Evolutionary conservation across 306 rosid genomes (phyloP).

Genomic region (Sechiopsis laciniata): DNA sequence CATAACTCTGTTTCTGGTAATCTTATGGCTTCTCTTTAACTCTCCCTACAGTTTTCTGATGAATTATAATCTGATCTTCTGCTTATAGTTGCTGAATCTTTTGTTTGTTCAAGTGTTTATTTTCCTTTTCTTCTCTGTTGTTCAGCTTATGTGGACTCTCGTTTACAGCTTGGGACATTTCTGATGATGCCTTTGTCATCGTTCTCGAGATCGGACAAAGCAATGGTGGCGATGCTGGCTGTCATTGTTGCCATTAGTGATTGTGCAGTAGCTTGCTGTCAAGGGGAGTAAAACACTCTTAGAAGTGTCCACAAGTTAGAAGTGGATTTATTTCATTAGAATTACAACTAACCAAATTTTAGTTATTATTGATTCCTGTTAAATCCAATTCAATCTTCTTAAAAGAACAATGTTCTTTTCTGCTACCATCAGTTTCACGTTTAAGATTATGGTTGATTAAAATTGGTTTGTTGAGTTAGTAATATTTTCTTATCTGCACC

Average conservation of each 20-base stretch:
- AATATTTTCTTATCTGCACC: background rate
- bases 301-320: background rate
- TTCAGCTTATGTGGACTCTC: slow-evolving; percentile 88
- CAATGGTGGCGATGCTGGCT: background rate
- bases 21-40: slow-evolving; percentile 4
- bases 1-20: slow-evolving; percentile 85
- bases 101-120: background rate
- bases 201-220: background rate
- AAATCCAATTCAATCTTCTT: slow-evolving; percentile 14
- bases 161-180: slow-evolving; percentile 93
- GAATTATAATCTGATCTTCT: background rate
- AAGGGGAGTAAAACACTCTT: background rate
- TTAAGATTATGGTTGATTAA: background rate
- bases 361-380: background rate
- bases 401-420: background rate
- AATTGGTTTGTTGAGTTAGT: background rate
- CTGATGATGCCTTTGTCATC: slow-evolving; percentile 31
- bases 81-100: background rate
- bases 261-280: background rate
- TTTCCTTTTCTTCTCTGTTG: slow-evolving; percentile 17
- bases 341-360: slow-evolving; percentile 7
- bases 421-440: background rate
- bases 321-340: slow-evolving; percentile 15
- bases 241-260: slow-evolving; percentile 12
- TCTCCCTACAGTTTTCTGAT: background rate